Evolutionary conservation across 495 filamentous ascomycete genomes (phyloP), one percentile per base, ranked within the genome.

Genomic region (Aspergillus olivimuriae): DNA sequence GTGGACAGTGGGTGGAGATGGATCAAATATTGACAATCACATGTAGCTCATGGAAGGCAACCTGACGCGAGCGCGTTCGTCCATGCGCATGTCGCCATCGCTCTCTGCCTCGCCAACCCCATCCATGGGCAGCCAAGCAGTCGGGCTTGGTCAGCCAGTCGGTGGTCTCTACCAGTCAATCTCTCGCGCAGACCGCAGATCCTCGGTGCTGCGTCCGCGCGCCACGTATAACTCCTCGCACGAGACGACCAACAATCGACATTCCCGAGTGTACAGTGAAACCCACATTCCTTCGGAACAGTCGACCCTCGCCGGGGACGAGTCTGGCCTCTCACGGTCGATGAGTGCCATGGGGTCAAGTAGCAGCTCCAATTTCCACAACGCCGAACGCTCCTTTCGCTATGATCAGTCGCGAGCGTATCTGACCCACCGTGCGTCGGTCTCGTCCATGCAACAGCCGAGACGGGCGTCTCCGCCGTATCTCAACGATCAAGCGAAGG

Each of bases 31-130:
- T 43, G 15, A 44, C 18, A 4, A 16, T 34, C 43, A 37, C 15
- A 28, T 40, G 33, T 53, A 95, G 89, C 81, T 87, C 14, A 94
- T 95, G 87, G 89, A 95, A 63, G 87, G 83, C 14, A 95, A 95
- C 55, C 65, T 95, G 17, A 82, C 73, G 39, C 80, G 87, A 23
- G 89, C 89, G 16, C 80, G 89, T 41, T 84, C 79, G 42, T 81
- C 87, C 3, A 70, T 91, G 18, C 74, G 76, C 40, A 61, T 73
- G n/a, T 73, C 75, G 5, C 72, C 80, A 11, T 75, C 80, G 18
- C 69, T 72, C 3, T 75, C 80, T n/a, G 58, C 72, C 5, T 80
- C 74, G 32, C 67, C 69, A 20, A 58, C 61, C 14, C 46, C 67
- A 7, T 53, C 60, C 12, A 48, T 56, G 6, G 46, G 40, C 31